Evolutionary conservation across 2,329 filamentous ascomycete species (phyloP).

Genomic region (Penicillium sp.): DNA sequence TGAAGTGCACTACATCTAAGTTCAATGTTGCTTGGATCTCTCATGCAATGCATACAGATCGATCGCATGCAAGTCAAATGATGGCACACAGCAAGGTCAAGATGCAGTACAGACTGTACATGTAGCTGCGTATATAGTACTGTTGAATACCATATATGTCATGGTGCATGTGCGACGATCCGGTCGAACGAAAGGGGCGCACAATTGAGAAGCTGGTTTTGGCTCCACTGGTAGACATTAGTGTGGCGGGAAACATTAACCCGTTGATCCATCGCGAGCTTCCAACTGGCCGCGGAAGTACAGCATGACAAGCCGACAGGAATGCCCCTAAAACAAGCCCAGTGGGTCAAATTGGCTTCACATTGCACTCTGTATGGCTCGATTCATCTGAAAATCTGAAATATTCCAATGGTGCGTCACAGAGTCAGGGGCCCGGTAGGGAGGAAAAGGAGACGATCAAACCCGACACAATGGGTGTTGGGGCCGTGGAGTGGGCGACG

Average conservation of each 20-base stretch:
- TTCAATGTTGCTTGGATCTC: background rate
- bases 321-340: constrained; percentile 9
- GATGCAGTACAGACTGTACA: background rate
- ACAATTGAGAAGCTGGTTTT: constrained; percentile 8
- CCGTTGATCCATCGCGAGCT: background rate
- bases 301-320: constrained; percentile 9
- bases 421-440: constrained; percentile 20
- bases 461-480: constrained; percentile 21
- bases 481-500: constrained; percentile 20
- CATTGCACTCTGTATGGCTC: constrained; percentile 15
- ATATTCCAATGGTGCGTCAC: background rate
- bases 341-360: constrained; percentile 6
- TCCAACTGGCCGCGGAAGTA: constrained; percentile 21
- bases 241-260: constrained; percentile 14
- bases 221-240: constrained; percentile 15
- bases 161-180: background rate
- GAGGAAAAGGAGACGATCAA: constrained; percentile 20
- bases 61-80: constrained; percentile 1
- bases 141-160: background rate
- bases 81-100: background rate
- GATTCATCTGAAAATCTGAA: constrained; percentile 12
- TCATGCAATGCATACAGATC: constrained; percentile 1
- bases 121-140: background rate
- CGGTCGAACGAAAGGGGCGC: constrained; percentile 2
- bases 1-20: background rate